Evolutionary conservation across 129 eudicot genomes (phyloP).

Genomic region (Arctium lappa): DNA sequence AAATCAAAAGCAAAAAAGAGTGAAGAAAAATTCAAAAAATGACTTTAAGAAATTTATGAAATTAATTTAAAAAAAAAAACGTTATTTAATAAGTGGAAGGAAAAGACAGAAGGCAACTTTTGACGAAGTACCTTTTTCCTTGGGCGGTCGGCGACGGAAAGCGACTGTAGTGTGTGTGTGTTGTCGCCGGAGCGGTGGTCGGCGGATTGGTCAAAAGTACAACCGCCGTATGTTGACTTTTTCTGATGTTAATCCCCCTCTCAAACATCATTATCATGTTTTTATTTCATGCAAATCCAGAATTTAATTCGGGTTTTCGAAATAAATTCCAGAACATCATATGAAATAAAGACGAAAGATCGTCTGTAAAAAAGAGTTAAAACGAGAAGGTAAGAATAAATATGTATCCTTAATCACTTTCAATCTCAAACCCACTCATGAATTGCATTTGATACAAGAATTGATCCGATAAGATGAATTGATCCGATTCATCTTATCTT

Average conservation of each 20-base stretch:
- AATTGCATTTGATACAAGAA: too few relatives aligned
- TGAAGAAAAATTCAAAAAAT: background rate
- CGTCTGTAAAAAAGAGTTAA: too few relatives aligned
- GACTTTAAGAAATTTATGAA: conserved; percentile 4
- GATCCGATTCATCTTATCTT: too few relatives aligned
- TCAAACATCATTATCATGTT: background rate
- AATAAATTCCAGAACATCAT: background rate
- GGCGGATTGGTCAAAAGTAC: conserved; percentile 21
- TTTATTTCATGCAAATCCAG: background rate
- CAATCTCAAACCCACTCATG: too few relatives aligned
- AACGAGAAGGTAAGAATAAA: too few relatives aligned
- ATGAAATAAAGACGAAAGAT: too few relatives aligned
- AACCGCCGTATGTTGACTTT: conserved; percentile 6
- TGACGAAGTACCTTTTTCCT: conserved; percentile 16
- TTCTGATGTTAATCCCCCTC: background rate
- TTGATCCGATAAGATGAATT: too few relatives aligned
- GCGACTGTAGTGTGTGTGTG: conserved; percentile 23
- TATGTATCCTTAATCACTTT: too few relatives aligned
- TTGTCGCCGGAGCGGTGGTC: conserved; percentile 4
- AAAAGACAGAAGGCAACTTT: conserved; percentile 28
- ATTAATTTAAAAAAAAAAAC: background rate
- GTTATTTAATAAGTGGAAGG: background rate
- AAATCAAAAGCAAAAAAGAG: background rate
- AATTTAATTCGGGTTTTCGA: too few relatives aligned
- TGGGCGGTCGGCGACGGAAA: conserved; percentile 28